Conservation (phyloP, 768 basidiomycete species). For the Dioszegia aurantiaca region DNA sequence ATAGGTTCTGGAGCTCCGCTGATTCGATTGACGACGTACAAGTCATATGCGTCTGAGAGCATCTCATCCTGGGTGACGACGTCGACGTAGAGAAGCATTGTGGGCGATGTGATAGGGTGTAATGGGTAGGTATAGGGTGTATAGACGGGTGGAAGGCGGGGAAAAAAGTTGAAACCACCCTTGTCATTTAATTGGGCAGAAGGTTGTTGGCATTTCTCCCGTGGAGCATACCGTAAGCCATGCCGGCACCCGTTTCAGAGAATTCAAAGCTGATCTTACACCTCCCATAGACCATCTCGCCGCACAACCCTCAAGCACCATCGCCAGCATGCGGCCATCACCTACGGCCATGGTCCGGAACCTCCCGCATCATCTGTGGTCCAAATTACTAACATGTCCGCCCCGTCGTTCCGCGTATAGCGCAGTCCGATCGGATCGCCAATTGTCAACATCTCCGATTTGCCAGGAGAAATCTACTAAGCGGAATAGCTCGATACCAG, state of each 20-base stretch:
- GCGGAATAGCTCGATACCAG: too few species aligned
- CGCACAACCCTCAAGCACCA: too few species aligned
- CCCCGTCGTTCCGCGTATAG: not conserved
- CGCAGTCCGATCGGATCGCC: not conserved
- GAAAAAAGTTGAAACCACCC: not conserved
- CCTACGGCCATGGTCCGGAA: not conserved
- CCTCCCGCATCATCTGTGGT: slow-evolving; percentile 5
- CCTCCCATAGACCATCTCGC: too few species aligned
- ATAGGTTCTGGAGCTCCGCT: too few species aligned
- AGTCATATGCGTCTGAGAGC: slow-evolving; percentile 86
- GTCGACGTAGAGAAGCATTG: slow-evolving; percentile 53
- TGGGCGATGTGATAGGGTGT: slow-evolving; percentile 15
- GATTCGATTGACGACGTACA: slow-evolving; percentile 57
- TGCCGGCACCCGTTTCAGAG: too few species aligned
- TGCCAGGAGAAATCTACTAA: too few species aligned
- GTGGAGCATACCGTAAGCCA: too few species aligned
- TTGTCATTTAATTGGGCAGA: too few species aligned
- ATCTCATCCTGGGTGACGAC: slow-evolving; percentile 80
- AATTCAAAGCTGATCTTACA: too few species aligned
- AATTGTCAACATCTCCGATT: not conserved
- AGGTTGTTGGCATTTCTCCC: too few species aligned
- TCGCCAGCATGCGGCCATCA: slow-evolving; percentile 2
- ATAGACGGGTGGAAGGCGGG: slow-evolving; percentile 2
- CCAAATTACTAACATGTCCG: not conserved
- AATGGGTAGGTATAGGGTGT: not conserved